phyloP scores from a whole-genome alignment of 169 alveolate genomes.

The Pseudocohnilembus persalinus region DNA sequence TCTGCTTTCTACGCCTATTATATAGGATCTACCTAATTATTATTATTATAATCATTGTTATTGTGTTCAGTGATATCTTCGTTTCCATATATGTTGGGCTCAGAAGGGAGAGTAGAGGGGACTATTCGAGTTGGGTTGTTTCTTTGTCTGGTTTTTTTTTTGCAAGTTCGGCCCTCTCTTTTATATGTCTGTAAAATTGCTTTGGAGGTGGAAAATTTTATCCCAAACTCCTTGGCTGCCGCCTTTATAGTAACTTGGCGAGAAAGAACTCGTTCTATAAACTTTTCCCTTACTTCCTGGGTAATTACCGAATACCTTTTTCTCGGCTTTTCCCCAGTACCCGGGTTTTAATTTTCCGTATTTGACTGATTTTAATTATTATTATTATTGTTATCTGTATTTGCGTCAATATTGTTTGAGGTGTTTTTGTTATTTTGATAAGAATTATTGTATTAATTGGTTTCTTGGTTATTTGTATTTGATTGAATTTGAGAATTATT shows the following conservation, averaged over 20 bases:
- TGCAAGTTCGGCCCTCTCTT: constrained; percentile 37
- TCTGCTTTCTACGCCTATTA: not conserved
- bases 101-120: not conserved
- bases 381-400: too few species aligned
- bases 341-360: not conserved
- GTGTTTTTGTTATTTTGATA: too few species aligned
- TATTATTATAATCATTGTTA: too few species aligned
- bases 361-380: not conserved
- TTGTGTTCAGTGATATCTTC: too few species aligned
- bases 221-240: constrained; percentile 39
- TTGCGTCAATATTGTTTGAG: too few species aligned
- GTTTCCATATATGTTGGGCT: not conserved
- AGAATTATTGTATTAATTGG: too few species aligned
- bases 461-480: too few species aligned
- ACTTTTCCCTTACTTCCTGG: constrained; percentile 1
- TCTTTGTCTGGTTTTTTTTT: constrained; percentile 39
- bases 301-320: not conserved
- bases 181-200: constrained; percentile 34
- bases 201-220: constrained; percentile 38
- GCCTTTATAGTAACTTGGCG: constrained; percentile 22
- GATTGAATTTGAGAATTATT: too few species aligned
- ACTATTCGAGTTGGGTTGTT: not conserved
- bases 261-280: constrained; percentile 30
- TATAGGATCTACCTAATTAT: not conserved
- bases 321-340: not conserved